phyloP scores from a whole-genome alignment of 106 monocot species.

The Dendrobium officinale region DNA sequence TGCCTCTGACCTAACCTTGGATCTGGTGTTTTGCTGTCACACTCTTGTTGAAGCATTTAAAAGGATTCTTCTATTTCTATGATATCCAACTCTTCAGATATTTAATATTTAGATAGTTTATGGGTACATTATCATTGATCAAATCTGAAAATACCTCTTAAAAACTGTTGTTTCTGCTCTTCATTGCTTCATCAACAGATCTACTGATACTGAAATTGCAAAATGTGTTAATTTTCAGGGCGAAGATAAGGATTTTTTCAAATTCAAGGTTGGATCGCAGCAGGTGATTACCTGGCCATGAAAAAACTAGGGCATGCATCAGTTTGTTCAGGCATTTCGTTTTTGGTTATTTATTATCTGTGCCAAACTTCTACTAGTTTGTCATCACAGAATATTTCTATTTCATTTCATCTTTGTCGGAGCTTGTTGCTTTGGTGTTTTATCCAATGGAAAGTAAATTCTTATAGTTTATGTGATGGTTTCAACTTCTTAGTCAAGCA shows the following conservation, averaged over 20 bases:
- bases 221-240: slow-evolving; percentile 40
- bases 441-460: not conserved
- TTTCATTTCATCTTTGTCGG: not conserved
- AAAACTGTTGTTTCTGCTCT: not conserved
- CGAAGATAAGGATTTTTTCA: slow-evolving; percentile 89
- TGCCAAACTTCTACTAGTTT: not conserved
- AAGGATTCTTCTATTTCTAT: not conserved
- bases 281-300: slow-evolving; percentile 36
- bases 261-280: slow-evolving; percentile 73
- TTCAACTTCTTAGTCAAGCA: not conserved
- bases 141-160: not conserved
- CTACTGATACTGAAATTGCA: not conserved
- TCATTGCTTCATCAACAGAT: not conserved
- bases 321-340: not conserved
- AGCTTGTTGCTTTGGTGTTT: not conserved
- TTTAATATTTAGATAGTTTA: not conserved
- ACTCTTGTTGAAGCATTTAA: not conserved
- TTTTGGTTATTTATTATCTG: not conserved
- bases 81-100: not conserved
- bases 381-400: not conserved
- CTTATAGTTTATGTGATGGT: not conserved
- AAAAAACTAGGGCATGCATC: not conserved
- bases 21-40: not conserved
- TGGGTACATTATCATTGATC: not conserved
- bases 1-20: not conserved